Evolutionary conservation across 2,329 filamentous ascomycete genomes (phyloP).

Genomic region (Beauveria sp.): DNA sequence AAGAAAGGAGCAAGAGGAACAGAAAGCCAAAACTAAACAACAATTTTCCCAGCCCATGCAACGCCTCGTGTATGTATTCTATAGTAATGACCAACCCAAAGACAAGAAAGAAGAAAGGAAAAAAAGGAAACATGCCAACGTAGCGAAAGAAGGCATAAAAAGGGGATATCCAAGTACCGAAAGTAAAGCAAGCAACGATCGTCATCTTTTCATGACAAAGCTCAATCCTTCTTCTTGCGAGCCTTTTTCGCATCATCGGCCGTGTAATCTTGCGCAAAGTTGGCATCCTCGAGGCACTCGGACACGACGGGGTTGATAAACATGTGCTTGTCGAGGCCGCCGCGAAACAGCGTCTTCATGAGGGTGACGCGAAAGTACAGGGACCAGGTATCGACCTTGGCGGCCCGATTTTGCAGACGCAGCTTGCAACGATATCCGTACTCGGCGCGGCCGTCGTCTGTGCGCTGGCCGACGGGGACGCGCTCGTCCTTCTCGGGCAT

Average conservation of each 20-base stretch:
- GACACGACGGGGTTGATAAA: constrained; percentile 31
- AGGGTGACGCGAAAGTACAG: constrained; percentile 40
- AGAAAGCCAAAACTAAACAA: background rate
- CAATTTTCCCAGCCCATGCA: constrained; percentile 1
- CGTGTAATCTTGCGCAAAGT: constrained; percentile 19
- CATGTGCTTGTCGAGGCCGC: constrained; percentile 34
- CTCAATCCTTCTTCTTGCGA: constrained; percentile 6
- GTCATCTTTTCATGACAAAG: background rate
- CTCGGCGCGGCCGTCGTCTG: constrained; percentile 36
- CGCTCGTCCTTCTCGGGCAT: constrained; percentile 34
- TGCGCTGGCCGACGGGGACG: constrained; percentile 32
- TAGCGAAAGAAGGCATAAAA: background rate
- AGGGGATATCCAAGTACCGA: background rate
- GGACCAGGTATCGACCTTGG: constrained; percentile 45
- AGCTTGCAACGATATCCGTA: constrained; percentile 47
- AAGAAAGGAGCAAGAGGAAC: background rate
- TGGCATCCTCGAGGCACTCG: constrained; percentile 31
- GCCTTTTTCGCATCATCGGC: constrained; percentile 4
- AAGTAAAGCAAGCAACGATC: background rate
- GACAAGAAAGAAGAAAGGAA: background rate
- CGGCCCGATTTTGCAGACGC: constrained; percentile 36
- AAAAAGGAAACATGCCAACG: background rate
- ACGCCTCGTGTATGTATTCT: constrained; percentile 7
- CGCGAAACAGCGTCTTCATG: constrained; percentile 40
- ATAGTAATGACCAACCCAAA: background rate